Base-by-base conservation (phyloP, 2,329 filamentous ascomycete species). In the Fusarium chuoi region DNA sequence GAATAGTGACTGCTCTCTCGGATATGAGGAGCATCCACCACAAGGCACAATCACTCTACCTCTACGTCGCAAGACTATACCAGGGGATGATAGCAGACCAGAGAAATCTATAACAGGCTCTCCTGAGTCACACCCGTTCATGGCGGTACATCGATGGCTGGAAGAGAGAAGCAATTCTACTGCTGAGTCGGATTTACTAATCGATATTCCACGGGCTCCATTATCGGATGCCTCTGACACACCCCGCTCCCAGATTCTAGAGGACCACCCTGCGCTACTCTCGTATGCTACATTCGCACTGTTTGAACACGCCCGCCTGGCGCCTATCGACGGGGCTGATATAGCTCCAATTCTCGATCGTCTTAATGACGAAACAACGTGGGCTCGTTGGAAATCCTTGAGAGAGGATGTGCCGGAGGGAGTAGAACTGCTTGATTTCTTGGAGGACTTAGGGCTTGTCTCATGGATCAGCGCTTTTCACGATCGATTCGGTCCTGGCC, bases 121-220 rank as follows among this genome's bases (percentile, higher is more conserved):
- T n/a, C 0, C 39, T 0, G 8, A 41, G 1, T 15, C 39, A 41
- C 9, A n/a, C 13, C 0, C 1, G 0, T n/a, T 41, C 13, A 15
- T 15, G 13, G 13, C 39, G 15, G 5, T 41, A 41, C 22, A 6
- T 41, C 22, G 7, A n/a, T 41, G 39, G 39, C 8, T 41, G 13
- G 13, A 41, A 41, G 7, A 41, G 6, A 41, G 39, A 22, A n/a
- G 5, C 0, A n/a, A 15, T 41, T 41, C 6, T 2, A 41, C 39
- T 41, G 13, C 13, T 1, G 22, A 41, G 6, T n/a, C 39, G 8
- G 22, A 41, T 6, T 41, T 41, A 3, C 13, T n/a, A 12, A 14
- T 41, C 13, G 5, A 41, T 3, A 13, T 22, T 41, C 39, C 39
- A 6, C 39, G 5, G 8, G 22, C 39, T 41, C 7, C 39, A 41